phyloP scores from a whole-genome alignment of 2,329 filamentous ascomycete species.

The Didymella pomorum region DNA sequence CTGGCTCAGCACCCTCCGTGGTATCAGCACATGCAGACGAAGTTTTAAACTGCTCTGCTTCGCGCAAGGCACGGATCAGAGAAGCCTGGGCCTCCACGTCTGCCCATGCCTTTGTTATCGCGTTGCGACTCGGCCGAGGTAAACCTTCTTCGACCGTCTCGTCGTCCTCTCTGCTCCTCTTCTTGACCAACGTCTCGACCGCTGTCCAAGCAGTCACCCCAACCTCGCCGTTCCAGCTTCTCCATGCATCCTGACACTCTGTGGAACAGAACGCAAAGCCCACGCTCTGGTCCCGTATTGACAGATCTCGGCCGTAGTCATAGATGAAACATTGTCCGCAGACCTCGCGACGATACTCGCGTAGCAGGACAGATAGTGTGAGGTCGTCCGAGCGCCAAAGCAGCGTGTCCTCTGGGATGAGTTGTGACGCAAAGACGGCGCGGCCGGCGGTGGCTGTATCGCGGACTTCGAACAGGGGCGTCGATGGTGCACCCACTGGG shows the following conservation, averaged over 20 bases:
- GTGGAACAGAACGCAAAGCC: conserved; percentile 56
- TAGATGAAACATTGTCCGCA: conserved; percentile 59
- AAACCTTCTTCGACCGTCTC: conserved; percentile 46
- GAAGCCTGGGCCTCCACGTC: conserved; percentile 32
- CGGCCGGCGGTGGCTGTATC: conserved; percentile 55
- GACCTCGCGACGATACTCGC: conserved; percentile 58
- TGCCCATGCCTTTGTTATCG: conserved; percentile 43
- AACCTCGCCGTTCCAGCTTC: conserved; percentile 32
- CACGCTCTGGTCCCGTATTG: conserved; percentile 47
- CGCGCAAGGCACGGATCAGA: conserved; percentile 39
- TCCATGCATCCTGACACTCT: conserved; percentile 51
- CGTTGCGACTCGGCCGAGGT: conserved; percentile 37
- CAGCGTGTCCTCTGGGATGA: conserved; percentile 47
- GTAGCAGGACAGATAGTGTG: conserved; percentile 53
- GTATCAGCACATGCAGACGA: neutral
- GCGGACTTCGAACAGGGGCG: conserved; percentile 48
- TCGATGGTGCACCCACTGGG: conserved; percentile 37
- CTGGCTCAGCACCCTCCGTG: neutral
- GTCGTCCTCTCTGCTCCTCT: conserved; percentile 41
- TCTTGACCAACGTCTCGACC: conserved; percentile 46
- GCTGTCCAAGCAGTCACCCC: conserved; percentile 47
- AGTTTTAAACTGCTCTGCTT: conserved; percentile 12
- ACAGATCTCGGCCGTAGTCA: conserved; percentile 54
- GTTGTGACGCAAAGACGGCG: conserved; percentile 53
- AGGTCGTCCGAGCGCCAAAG: conserved; percentile 51